A percentile compares a stretch with the other conserved stretches of the same genome.
phyloP scores from a whole-genome alignment of 768 basidiomycete genomes.

The Kwoniella newhampshirensis region DNA sequence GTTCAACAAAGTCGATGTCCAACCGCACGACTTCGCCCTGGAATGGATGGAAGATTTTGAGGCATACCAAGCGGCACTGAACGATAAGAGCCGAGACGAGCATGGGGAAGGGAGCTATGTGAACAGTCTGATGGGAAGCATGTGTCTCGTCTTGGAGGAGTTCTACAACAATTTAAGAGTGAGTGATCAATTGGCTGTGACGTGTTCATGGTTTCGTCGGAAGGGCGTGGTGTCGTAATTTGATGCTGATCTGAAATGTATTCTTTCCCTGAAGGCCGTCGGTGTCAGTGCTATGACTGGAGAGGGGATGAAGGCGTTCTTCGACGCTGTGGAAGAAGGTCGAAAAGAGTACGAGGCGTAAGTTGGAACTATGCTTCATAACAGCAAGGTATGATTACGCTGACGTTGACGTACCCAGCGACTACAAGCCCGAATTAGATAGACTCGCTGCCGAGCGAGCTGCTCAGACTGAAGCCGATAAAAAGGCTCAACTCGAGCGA shows the following conservation, averaged over 20 bases:
- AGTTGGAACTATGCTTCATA: slow-evolving; percentile 40
- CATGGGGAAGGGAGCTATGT: slow-evolving; percentile 82
- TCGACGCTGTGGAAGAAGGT: slow-evolving; percentile 84
- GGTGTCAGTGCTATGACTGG: slow-evolving; percentile 96
- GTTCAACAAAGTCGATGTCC: slow-evolving; percentile 97
- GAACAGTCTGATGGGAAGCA: slow-evolving; percentile 98
- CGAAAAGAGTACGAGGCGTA: slow-evolving; percentile 85
- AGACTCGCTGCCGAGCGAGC: slow-evolving; percentile 58
- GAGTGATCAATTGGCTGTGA: slow-evolving; percentile 26
- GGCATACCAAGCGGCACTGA: slow-evolving; percentile 83
- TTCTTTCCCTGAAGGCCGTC: slow-evolving; percentile 70
- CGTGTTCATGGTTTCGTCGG: neutral
- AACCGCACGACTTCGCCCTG: slow-evolving; percentile 82
- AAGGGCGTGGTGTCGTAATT: neutral
- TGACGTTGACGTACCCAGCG: slow-evolving; percentile 57
- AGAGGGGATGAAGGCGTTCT: slow-evolving; percentile 87
- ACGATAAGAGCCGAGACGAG: slow-evolving; percentile 67
- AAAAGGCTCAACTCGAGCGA: slow-evolving; percentile 49
- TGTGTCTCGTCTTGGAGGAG: slow-evolving; percentile 96
- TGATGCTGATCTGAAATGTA: too few species aligned
- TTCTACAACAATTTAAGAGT: slow-evolving; percentile 97
- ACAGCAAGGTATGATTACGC: neutral
- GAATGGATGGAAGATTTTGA: slow-evolving; percentile 99
- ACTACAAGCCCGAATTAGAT: slow-evolving; percentile 86
- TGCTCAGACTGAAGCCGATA: slow-evolving; percentile 47